phyloP scores from a whole-genome alignment of 192 early-diverging fungal species.

The Gaertneriomyces semiglobifer region DNA sequence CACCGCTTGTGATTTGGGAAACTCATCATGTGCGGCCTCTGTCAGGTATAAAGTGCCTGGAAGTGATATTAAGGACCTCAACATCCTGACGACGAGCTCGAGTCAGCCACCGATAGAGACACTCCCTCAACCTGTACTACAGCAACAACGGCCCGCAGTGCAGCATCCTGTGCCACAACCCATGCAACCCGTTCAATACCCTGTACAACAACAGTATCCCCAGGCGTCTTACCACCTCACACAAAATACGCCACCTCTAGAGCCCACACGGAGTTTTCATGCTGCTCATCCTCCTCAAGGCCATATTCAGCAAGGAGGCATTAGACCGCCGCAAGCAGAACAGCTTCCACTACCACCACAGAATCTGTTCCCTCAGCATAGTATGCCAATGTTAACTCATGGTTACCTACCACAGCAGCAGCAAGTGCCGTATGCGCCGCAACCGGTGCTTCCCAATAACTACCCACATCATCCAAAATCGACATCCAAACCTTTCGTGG shows the following conservation, averaged over 20 bases:
- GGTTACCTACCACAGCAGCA: not conserved
- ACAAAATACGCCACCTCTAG: not conserved
- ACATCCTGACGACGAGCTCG: constrained; percentile 41
- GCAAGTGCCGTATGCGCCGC: constrained; percentile 1
- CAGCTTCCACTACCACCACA: not conserved
- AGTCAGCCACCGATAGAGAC: not conserved
- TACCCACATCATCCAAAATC: not conserved
- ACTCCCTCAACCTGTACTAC: not conserved
- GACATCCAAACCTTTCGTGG: constrained; percentile 33
- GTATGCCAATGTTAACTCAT: not conserved
- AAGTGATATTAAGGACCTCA: constrained; percentile 62
- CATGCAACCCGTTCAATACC: not conserved
- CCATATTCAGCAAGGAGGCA: not conserved
- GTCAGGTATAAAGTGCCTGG: constrained; percentile 51
- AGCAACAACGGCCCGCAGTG: constrained; percentile 5
- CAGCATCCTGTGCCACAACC: not conserved
- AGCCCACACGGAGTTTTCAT: too few relatives aligned
- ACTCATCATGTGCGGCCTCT: too few relatives aligned
- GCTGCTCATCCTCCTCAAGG: too few relatives aligned
- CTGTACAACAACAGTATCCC: not conserved
- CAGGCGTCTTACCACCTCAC: not conserved
- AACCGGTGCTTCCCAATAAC: not conserved
- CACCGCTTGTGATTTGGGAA: too few relatives aligned
- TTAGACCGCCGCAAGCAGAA: constrained; percentile 1
- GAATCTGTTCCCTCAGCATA: constrained; percentile 4